Percentiles rank a stretch among this genome's conserved stretches.
Conservation (phyloP, 2,329 filamentous ascomycete species). For the Hypoxylon sp. region DNA sequence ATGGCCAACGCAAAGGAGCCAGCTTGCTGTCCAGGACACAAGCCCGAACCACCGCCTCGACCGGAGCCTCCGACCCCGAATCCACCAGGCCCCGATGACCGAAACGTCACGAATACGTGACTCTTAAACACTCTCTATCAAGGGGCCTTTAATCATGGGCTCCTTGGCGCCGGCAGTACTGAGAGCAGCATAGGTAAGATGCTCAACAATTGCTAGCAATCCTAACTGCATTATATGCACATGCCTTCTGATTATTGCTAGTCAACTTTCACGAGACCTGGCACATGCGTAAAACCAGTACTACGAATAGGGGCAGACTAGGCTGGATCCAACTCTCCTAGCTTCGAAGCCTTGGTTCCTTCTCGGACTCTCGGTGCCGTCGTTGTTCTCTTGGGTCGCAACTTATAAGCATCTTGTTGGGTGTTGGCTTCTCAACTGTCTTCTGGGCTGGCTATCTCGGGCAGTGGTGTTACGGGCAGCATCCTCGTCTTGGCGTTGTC, state of each 20-base stretch:
- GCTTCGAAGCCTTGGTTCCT: not conserved
- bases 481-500: constrained; percentile 27
- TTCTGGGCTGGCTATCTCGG: constrained; percentile 3
- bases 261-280: constrained; percentile 7
- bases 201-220: constrained; percentile 1
- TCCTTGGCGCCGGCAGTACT: constrained; percentile 20
- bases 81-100: constrained; percentile 48
- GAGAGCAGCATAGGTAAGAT: constrained; percentile 27
- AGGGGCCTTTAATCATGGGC: constrained; percentile 8
- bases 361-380: not conserved
- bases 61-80: constrained; percentile 54
- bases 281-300: constrained; percentile 6
- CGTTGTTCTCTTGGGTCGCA: constrained; percentile 1
- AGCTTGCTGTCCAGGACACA: constrained; percentile 37
- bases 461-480: constrained; percentile 10
- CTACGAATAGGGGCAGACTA: constrained; percentile 1
- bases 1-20: constrained; percentile 24
- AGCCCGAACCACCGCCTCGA: constrained; percentile 52
- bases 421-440: constrained; percentile 8
- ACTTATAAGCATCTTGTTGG: constrained; percentile 20
- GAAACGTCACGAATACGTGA: constrained; percentile 27
- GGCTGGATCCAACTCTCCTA: not conserved
- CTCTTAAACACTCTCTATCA: constrained; percentile 11
- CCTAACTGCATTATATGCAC: constrained; percentile 10
- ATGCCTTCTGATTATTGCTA: constrained; percentile 29